These are phyloP conservation scores for Colletotrichum simmondsii DNA, from an alignment of 2,329 filamentous ascomycete species.

Conservation along the genomic window DNA sequence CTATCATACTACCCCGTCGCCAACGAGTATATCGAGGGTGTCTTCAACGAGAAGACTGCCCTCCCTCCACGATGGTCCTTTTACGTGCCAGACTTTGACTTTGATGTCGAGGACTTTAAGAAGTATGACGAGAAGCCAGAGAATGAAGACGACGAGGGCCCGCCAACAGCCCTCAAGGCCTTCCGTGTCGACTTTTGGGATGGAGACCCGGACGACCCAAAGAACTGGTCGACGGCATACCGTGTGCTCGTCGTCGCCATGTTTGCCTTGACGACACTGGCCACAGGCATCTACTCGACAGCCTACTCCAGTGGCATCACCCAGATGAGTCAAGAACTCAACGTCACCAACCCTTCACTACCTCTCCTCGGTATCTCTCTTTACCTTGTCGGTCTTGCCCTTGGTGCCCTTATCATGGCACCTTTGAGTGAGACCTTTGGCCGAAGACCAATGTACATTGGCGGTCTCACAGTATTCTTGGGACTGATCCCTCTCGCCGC, in stretches of 20 bases:
- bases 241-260: slow-evolving; percentile 23
- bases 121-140: neutral
- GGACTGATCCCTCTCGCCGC: slow-evolving; percentile 60
- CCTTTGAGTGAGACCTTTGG: slow-evolving; percentile 67
- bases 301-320: slow-evolving; percentile 29
- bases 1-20: slow-evolving; percentile 33
- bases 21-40: slow-evolving; percentile 34
- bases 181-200: slow-evolving; percentile 71
- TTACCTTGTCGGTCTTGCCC: slow-evolving; percentile 69
- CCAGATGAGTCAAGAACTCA: slow-evolving; percentile 12
- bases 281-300: slow-evolving; percentile 24
- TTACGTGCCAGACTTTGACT: slow-evolving; percentile 36
- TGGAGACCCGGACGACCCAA: slow-evolving; percentile 63
- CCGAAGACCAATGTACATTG: slow-evolving; percentile 63
- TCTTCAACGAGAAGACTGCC: slow-evolving; percentile 35
- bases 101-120: slow-evolving; percentile 32
- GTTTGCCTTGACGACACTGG: slow-evolving; percentile 30
- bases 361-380: slow-evolving; percentile 70
- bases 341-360: slow-evolving; percentile 50
- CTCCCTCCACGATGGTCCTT: slow-evolving; percentile 35
- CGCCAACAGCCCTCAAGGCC: slow-evolving; percentile 38
- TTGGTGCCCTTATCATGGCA: slow-evolving; percentile 69
- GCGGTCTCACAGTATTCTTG: slow-evolving; percentile 63
- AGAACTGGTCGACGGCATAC: slow-evolving; percentile 23
- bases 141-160: neutral